These are phyloP conservation scores for Aphanomyces astaci DNA, from an alignment of 352 stramenopile species.

Conservation along the genomic window DNA sequence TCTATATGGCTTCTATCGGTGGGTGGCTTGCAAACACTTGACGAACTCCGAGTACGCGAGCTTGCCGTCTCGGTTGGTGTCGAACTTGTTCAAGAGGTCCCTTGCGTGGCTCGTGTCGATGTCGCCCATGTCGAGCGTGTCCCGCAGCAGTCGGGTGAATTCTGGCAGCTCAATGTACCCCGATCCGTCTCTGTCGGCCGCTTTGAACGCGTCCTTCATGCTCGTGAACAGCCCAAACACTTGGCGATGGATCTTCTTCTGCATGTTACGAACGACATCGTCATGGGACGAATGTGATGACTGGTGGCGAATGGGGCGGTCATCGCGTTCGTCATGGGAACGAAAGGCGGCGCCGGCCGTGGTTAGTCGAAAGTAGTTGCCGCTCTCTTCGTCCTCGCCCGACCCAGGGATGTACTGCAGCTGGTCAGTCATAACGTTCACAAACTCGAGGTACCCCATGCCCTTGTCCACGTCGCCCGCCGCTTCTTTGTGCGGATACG, in stretches of 20 bases:
- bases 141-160: neutral
- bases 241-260: conserved; percentile 5
- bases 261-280: neutral
- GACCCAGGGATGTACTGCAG: conserved; percentile 15
- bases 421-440: conserved; percentile 21
- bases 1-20: neutral
- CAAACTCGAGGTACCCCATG: conserved; percentile 23
- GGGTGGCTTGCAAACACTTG: conserved; percentile 11
- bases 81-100: conserved; percentile 5
- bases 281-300: neutral
- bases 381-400: conserved; percentile 14
- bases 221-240: conserved; percentile 18
- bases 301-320: neutral
- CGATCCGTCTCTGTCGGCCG: conserved; percentile 14
- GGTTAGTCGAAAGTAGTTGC: conserved; percentile 10
- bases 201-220: conserved; percentile 25
- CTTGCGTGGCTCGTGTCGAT: neutral
- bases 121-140: conserved; percentile 10
- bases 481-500: conserved; percentile 23
- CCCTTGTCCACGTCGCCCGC: conserved; percentile 4
- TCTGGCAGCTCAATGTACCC: conserved; percentile 14
- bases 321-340: neutral
- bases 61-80: conserved; percentile 16
- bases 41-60: conserved; percentile 23
- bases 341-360: neutral